Conservation (phyloP, 257 asterid genomes). For the Salvia rosmarinus region DNA sequence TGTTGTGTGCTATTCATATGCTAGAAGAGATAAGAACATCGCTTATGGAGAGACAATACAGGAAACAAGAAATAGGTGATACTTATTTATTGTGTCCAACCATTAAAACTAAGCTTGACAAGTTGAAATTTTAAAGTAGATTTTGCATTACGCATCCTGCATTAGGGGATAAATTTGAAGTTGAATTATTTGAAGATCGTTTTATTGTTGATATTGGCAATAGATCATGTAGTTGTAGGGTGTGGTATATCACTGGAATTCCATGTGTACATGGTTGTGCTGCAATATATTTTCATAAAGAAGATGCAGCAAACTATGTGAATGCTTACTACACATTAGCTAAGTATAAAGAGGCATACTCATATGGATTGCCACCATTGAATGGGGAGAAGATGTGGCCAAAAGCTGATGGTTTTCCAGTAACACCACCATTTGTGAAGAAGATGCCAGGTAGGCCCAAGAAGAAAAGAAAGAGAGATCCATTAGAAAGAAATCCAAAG, state of each 20-base stretch:
- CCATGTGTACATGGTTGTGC: conserved; percentile 15
- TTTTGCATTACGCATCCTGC: not conserved
- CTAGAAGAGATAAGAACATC: not conserved
- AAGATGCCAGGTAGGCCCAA: not conserved
- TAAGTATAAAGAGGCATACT: not conserved
- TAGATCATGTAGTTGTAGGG: conserved; percentile 1
- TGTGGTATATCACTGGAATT: conserved; percentile 1
- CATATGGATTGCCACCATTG: not conserved
- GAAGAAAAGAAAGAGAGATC: not conserved
- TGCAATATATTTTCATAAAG: not conserved
- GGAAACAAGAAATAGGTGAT: not conserved
- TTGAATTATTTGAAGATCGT: not conserved
- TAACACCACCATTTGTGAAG: not conserved
- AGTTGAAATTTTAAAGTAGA: not conserved
- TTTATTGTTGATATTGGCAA: not conserved
- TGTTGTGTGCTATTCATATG: not conserved
- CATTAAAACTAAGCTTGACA: not conserved
- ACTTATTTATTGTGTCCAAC: not conserved
- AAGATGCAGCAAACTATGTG: not conserved
- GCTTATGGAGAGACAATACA: not conserved
- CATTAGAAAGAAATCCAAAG: not conserved
- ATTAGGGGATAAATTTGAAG: not conserved
- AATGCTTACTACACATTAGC: not conserved
- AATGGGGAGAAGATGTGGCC: conserved; percentile 1
- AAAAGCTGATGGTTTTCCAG: not conserved